These are phyloP conservation scores for Vitis riparia DNA, from an alignment of 164 flowering plant species.

Conservation along the genomic window DNA sequence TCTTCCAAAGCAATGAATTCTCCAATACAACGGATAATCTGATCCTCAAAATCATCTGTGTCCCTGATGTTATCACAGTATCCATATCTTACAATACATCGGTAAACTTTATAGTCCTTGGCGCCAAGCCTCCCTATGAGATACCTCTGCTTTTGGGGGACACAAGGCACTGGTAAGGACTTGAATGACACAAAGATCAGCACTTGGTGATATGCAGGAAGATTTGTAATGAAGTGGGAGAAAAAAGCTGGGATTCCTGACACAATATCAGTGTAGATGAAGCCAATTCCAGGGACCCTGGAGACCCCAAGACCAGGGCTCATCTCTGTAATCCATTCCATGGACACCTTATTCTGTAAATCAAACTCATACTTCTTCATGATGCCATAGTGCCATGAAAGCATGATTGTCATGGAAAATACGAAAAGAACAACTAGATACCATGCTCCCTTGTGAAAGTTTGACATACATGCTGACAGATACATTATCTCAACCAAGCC, in stretches of 20 bases:
- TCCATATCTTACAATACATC: slow-evolving; percentile 74
- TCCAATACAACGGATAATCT: slow-evolving; percentile 48
- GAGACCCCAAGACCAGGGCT: slow-evolving; percentile 60
- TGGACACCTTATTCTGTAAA: slow-evolving; percentile 57
- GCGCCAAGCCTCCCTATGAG: slow-evolving; percentile 62
- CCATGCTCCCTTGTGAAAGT: slow-evolving; percentile 40
- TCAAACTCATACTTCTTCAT: slow-evolving; percentile 60
- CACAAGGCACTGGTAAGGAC: slow-evolving; percentile 46
- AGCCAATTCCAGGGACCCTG: slow-evolving; percentile 75
- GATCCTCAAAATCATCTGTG: slow-evolving; percentile 60
- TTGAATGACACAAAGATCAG: slow-evolving; percentile 67
- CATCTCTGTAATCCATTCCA: slow-evolving; percentile 55
- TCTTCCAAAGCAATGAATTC: slow-evolving; percentile 66
- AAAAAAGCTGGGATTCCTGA: slow-evolving; percentile 74
- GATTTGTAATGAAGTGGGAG: slow-evolving; percentile 70
- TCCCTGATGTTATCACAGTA: slow-evolving; percentile 48
- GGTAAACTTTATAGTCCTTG: slow-evolving; percentile 44
- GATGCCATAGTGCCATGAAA: slow-evolving; percentile 51
- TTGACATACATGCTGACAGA: slow-evolving; percentile 24
- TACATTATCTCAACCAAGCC: slow-evolving; percentile 24
- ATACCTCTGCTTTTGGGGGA: slow-evolving; percentile 39
- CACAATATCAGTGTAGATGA: slow-evolving; percentile 62
- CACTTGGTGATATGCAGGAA: slow-evolving; percentile 77
- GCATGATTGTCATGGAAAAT: slow-evolving; percentile 20
- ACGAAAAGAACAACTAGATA: slow-evolving; percentile 17